Evolutionary conservation across 768 basidiomycete genomes (phyloP), one percentile per base, ranked within the genome.

Genomic region (Tricholoma flavovirens): DNA sequence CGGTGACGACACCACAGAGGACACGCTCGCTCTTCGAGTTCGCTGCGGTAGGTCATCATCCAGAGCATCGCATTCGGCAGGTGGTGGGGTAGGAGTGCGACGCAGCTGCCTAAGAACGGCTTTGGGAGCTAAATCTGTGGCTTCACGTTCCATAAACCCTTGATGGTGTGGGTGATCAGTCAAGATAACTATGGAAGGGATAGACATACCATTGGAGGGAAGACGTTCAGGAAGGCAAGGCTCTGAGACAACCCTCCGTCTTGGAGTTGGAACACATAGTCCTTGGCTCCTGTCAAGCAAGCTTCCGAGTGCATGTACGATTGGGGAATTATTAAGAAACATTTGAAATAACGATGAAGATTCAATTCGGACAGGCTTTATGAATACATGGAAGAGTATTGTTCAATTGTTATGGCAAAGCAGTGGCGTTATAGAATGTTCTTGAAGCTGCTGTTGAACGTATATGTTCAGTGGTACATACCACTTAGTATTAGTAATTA

Each of bases 71-170:
- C 61, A 58, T 53, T 66, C 58, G 29, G 55, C 48, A 1, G 66
- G 56, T 59, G 70, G 71, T 35, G 76, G 74, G n/a, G 72, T 70
- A 21, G 75, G 77, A 54, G 69, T 77, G 11, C 72, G 76, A 49
- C 75, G 73, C 48, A 85, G 66, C 57, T 87, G 86, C 26, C 73
- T 76, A 42, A 82, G 68, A 17, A 88, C 66, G 35, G 85, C 80
- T 58, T 69, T 77, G 0, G 86, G 84, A 14, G 83, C 88, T 49
- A 74, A 66, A 42, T 69, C 67, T 40, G 78, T 74, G 26, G 87
- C 90, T 73, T 93, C 90, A 45, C 90, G 82, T 69, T 81, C 75
- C 21, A 93, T 69, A 62, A 89, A 86, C 53, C 81, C 87, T 87
- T 67, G 38, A 58, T 62, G 24, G 24, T 26, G 24, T 26, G 24